A percentile compares a stretch with the other conserved stretches of the same genome.
Conservation (phyloP, 2,329 filamentous ascomycete species). For the Ophiognomonia clavigignenti-juglandacearum region DNA sequence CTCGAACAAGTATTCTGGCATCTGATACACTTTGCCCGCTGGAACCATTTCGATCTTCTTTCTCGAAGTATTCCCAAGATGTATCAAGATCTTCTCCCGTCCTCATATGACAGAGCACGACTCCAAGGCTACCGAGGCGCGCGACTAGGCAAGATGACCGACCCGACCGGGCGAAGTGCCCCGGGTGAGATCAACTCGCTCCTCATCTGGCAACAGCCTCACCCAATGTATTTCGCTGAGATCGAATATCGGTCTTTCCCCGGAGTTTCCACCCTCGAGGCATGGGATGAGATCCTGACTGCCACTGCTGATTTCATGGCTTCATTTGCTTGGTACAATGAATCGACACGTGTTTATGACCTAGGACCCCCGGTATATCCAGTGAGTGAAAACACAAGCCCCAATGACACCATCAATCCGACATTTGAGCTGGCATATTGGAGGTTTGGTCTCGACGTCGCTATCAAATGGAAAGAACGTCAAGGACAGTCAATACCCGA, state of each 20-base stretch:
- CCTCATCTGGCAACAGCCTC: constrained; percentile 59
- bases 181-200: constrained; percentile 58
- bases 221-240: constrained; percentile 57
- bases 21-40: constrained; percentile 43
- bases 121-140: constrained; percentile 39
- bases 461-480: constrained; percentile 46
- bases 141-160: constrained; percentile 51
- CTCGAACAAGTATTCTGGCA: constrained; percentile 54
- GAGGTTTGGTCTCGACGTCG: constrained; percentile 54
- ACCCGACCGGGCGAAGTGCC: constrained; percentile 48
- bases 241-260: constrained; percentile 45
- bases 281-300: constrained; percentile 49
- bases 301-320: constrained; percentile 55
- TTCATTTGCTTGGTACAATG: constrained; percentile 51
- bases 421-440: constrained; percentile 59
- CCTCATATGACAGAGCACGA: constrained; percentile 31
- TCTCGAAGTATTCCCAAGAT: constrained; percentile 38
- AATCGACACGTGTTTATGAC: constrained; percentile 45
- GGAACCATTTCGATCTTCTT: constrained; percentile 41
- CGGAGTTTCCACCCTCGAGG: constrained; percentile 35
- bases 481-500: constrained; percentile 37
- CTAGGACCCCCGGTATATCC: constrained; percentile 41
- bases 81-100: constrained; percentile 41
- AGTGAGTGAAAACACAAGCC: constrained; percentile 52
- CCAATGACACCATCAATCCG: constrained; percentile 52